phyloP scores from a whole-genome alignment of 768 basidiomycete genomes.

The Mycena indigotica region DNA sequence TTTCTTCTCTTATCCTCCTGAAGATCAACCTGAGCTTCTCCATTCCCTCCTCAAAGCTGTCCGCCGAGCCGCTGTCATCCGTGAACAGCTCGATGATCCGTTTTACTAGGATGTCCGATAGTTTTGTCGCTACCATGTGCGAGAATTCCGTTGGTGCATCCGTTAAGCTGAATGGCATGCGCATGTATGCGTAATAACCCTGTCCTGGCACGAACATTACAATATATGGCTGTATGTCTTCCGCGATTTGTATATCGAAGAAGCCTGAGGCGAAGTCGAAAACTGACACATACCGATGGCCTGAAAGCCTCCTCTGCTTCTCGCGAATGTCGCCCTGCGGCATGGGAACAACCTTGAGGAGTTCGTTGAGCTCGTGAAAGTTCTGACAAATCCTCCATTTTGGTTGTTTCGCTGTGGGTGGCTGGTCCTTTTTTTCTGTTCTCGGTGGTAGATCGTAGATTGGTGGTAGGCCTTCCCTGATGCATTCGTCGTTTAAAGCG shows the following conservation, averaged over 20 bases:
- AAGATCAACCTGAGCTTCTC: conserved; percentile 31
- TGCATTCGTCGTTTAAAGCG: conserved; percentile 35
- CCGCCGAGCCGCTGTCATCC: conserved; percentile 36
- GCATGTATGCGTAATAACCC: conserved; percentile 35
- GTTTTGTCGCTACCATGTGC: neutral
- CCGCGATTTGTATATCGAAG: conserved; percentile 23
- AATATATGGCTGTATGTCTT: conserved; percentile 28
- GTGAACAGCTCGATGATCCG: conserved; percentile 36
- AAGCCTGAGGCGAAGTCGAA: conserved; percentile 43
- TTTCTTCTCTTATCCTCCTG: conserved; percentile 24
- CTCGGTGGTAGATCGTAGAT: conserved; percentile 25
- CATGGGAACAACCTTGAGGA: conserved; percentile 31
- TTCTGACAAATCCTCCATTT: conserved; percentile 44
- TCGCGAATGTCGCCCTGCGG: conserved; percentile 38
- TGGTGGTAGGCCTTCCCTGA: conserved; percentile 24
- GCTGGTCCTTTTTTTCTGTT: no score
- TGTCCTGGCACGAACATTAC: conserved; percentile 39
- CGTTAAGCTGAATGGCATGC: conserved; percentile 42
- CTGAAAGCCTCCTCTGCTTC: conserved; percentile 38
- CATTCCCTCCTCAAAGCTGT: conserved; percentile 33
- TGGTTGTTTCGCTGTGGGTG: neutral
- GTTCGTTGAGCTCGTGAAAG: conserved; percentile 35
- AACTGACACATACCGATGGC: conserved; percentile 34
- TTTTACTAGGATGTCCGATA: neutral
- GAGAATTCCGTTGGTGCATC: conserved; percentile 38